Percentiles rank a stretch among this genome's conserved stretches.
These are phyloP conservation scores for Colletotrichum gigasporum DNA, from an alignment of 2,329 filamentous ascomycete genomes.

Conservation along the genomic window DNA sequence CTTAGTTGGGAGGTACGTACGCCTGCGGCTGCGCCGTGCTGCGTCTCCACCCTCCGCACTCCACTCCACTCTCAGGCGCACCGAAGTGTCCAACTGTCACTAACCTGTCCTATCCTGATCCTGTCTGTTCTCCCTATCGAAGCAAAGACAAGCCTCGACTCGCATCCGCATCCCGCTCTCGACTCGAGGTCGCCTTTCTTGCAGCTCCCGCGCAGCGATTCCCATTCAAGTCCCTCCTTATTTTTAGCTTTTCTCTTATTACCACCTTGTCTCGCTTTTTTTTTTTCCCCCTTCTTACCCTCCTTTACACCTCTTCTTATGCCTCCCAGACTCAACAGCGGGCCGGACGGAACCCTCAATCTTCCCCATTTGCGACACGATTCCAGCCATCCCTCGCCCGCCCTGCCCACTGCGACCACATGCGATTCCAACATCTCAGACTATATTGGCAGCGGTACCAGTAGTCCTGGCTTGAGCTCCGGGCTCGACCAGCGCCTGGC, in stretches of 20 bases:
- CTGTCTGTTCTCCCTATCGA: not conserved
- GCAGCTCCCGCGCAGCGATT: constrained; percentile 20
- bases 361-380: constrained; percentile 12
- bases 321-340: constrained; percentile 29
- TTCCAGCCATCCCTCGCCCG: constrained; percentile 17
- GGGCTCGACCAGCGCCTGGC: constrained; percentile 29
- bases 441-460: constrained; percentile 29
- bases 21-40: too few relatives aligned
- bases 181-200: constrained; percentile 17
- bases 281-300: not conserved
- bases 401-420: constrained; percentile 23
- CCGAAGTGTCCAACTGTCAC: constrained; percentile 4
- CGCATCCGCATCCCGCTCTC: not conserved
- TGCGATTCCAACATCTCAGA: constrained; percentile 32
- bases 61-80: not conserved
- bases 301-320: constrained; percentile 27
- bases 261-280: not conserved
- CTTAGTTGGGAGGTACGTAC: too few relatives aligned
- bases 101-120: not conserved
- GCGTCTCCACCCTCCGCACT: not conserved
- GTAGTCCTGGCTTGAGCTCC: constrained; percentile 16
- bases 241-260: constrained; percentile 8
- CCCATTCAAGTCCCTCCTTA: constrained; percentile 27
- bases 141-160: constrained; percentile 8
- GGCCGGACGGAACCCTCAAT: constrained; percentile 31